These are phyloP conservation scores for Camelina neglecta DNA, from an alignment of 345 rosid species.

Conservation along the genomic window DNA sequence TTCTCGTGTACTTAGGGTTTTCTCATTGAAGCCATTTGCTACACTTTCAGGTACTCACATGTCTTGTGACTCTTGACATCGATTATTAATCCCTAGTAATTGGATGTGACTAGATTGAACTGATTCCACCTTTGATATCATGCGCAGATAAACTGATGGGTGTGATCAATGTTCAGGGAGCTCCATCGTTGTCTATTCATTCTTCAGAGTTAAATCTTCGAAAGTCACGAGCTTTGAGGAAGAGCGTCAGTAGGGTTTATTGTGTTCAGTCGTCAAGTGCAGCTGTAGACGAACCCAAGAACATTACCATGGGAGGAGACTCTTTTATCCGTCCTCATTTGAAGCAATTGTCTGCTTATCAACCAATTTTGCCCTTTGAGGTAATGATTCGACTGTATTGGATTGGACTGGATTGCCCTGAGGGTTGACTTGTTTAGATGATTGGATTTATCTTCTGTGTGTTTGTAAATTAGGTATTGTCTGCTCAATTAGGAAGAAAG, in stretches of 20 bases:
- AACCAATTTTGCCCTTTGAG: constrained; percentile 95
- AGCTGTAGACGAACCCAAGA: constrained; percentile 53
- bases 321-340: constrained; percentile 85
- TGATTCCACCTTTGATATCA: neutral
- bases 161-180: constrained; percentile 51
- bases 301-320: constrained; percentile 65
- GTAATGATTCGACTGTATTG: constrained; percentile 36
- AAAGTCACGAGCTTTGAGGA: constrained; percentile 38
- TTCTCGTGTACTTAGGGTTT: constrained; percentile 16
- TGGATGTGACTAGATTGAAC: neutral
- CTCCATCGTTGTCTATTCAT: constrained; percentile 47
- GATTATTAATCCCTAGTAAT: neutral
- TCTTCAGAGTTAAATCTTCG: constrained; percentile 37
- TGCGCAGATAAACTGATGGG: constrained; percentile 53
- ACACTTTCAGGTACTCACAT: constrained; percentile 18
- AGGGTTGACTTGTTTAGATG: no score
- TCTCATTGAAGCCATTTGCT: neutral
- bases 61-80: neutral
- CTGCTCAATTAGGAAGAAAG: constrained; percentile 80
- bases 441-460: neutral
- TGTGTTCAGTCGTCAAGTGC: constrained; percentile 53
- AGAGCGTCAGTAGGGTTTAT: constrained; percentile 36
- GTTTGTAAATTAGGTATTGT: constrained; percentile 61
- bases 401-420: no score
- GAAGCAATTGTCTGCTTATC: constrained; percentile 78